Evolutionary conservation across 2,329 filamentous ascomycete genomes (phyloP).

Genomic region (Cercospora zeina): DNA sequence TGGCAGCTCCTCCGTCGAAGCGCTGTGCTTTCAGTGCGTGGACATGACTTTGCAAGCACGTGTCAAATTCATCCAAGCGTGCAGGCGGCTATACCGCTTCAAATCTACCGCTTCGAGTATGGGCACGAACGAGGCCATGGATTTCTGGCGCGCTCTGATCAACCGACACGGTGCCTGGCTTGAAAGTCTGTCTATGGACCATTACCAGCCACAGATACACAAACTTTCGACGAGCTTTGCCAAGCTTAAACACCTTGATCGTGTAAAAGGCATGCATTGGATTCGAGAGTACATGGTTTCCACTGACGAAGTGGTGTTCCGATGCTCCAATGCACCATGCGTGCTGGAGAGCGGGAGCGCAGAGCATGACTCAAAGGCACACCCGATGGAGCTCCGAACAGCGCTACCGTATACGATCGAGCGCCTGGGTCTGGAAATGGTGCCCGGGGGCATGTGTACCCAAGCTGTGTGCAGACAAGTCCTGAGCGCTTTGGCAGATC

Average conservation of each 20-base stretch:
- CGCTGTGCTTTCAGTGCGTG: conserved; percentile 18
- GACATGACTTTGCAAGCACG: conserved; percentile 8
- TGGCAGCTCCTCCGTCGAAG: conserved; percentile 17
- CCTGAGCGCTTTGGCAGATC: conserved; percentile 29
- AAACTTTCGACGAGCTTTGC: neutral
- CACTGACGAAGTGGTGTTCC: neutral
- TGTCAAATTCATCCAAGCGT: conserved; percentile 18
- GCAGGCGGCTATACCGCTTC: conserved; percentile 5
- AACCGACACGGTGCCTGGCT: conserved; percentile 10
- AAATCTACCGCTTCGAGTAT: conserved; percentile 2
- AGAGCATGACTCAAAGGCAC: too few relatives aligned
- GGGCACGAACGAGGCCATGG: neutral
- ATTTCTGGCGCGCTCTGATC: conserved; percentile 3
- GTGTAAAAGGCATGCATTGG: neutral
- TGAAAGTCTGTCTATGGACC: neutral
- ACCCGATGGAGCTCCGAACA: too few relatives aligned
- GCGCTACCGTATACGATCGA: neutral
- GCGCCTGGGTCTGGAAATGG: neutral
- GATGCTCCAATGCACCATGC: conserved; percentile 1
- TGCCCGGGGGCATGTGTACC: neutral
- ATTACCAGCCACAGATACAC: neutral
- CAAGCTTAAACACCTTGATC: conserved; percentile 8
- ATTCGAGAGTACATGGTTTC: neutral
- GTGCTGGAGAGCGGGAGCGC: too few relatives aligned
- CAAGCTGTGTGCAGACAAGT: conserved; percentile 14